Evolutionary conservation across 768 basidiomycete genomes (phyloP), one percentile per base, ranked within the genome.

Genomic region (Guyanaporus albipodus): DNA sequence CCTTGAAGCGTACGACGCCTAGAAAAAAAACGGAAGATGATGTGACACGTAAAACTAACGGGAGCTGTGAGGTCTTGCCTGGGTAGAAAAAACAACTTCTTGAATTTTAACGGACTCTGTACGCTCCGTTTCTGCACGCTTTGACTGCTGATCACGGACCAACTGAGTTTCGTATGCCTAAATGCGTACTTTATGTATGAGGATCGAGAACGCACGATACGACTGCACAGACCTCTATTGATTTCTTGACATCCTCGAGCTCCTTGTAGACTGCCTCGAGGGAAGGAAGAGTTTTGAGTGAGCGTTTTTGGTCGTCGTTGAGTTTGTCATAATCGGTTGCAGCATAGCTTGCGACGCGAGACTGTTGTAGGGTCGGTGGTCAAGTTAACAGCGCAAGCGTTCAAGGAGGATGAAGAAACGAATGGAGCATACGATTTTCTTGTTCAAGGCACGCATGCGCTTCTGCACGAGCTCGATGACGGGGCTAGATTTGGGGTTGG

Each of bases 301-400:
- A 73, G 27, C 83, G 80, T 53, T 77, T 85, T 69, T 96, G 92
- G 67, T 95, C 93, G 33, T 91, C 88, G 53, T 95, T 90, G 44
- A 94, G 77, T 58, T 85, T 85, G 44, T 83, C 81, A 4, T 75
- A 64, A 22, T 82, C 80, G 17, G 77, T 83, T 4, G 79, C 57
- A 24, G 85, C 78, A 63, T 95, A 93, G 10, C 72, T 68, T 38
- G 82, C 72, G 73, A 90, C 79, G 52, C 91, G 81, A 50, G 75
- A 73, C 93, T 94, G 55, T 31, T 21, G 42, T 33, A 29, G 32
- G 45, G 47, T 42, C 14, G 38, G n/a, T n/a, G n/a, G 38, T 22
- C 48, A 49, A 34, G 54, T 53, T 36, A 52, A 42, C 29, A 28
- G 36, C 29, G 40, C 54, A 19, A 59, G 42, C 45, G 3, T 15